These are phyloP conservation scores for Chenopodium quinoa DNA, from an alignment of 148 eudicot genomes.

Conservation along the genomic window DNA sequence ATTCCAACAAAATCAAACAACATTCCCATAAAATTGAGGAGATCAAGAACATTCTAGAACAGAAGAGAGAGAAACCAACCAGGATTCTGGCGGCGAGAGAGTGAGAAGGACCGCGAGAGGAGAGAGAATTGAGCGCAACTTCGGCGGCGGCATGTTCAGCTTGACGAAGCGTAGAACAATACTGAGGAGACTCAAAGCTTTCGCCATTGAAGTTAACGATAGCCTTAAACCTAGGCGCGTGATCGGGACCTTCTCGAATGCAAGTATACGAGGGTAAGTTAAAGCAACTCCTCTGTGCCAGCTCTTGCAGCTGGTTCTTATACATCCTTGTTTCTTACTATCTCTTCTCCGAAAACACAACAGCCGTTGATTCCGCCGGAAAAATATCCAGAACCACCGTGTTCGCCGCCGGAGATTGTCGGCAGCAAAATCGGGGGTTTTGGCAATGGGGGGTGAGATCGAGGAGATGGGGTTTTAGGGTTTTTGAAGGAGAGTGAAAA, in stretches of 20 bases:
- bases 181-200: slow-evolving; percentile 70
- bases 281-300: slow-evolving; percentile 91
- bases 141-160: slow-evolving; percentile 94
- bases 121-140: slow-evolving; percentile 73
- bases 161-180: slow-evolving; percentile 74
- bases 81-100: slow-evolving; percentile 85
- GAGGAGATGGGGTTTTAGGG: slow-evolving; percentile 6
- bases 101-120: slow-evolving; percentile 63
- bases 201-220: slow-evolving; percentile 80
- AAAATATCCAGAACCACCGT: too few species aligned
- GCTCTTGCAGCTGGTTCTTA: slow-evolving; percentile 94
- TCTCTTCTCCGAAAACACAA: background rate
- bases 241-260: slow-evolving; percentile 86
- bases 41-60: slow-evolving; percentile 1
- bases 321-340: slow-evolving; percentile 53
- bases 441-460: background rate
- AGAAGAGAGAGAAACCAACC: slow-evolving; percentile 36
- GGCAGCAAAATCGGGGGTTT: background rate
- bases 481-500: slow-evolving; percentile 3
- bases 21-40: slow-evolving; percentile 5
- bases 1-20: background rate
- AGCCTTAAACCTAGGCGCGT: slow-evolving; percentile 87
- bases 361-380: background rate
- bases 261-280: slow-evolving; percentile 72
- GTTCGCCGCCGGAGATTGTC: background rate